Evolutionary conservation across 2,329 filamentous ascomycete genomes (phyloP).

Genomic region (Aspergillus sp.): DNA sequence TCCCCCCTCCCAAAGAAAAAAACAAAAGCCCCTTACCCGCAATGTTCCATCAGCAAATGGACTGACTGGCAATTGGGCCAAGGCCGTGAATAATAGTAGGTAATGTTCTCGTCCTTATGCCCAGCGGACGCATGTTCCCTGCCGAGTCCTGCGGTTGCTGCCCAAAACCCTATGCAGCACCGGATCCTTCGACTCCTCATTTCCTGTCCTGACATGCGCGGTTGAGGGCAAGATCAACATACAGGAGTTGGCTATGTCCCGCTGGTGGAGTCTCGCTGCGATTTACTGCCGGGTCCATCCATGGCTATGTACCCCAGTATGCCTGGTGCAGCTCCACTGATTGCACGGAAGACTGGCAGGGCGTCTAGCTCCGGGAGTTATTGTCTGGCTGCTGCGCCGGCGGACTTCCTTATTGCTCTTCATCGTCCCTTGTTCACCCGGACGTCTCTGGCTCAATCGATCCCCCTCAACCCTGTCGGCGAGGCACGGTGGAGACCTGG

Average conservation of each 20-base stretch:
- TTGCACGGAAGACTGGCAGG: constrained; percentile 14
- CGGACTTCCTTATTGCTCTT: constrained; percentile 17
- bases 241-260: constrained; percentile 16
- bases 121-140: constrained; percentile 24
- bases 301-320: constrained; percentile 17
- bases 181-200: constrained; percentile 20
- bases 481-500: constrained; percentile 14
- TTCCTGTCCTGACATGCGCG: constrained; percentile 17
- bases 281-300: constrained; percentile 20
- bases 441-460: constrained; percentile 19
- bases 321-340: constrained; percentile 16
- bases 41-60: constrained; percentile 5
- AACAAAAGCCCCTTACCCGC: not conserved
- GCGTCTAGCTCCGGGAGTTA: constrained; percentile 16
- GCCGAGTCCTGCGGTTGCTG: constrained; percentile 25
- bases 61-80: constrained; percentile 17
- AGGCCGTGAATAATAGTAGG: constrained; percentile 11
- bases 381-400: constrained; percentile 15
- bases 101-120: constrained; percentile 12
- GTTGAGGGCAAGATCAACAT: constrained; percentile 24
- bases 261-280: constrained; percentile 16
- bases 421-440: constrained; percentile 17
- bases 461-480: constrained; percentile 16
- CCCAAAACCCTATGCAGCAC: constrained; percentile 25
- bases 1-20: not conserved